Evolutionary conservation across 305 asterid species (phyloP).

Genomic region (Rubia tinctorum): DNA sequence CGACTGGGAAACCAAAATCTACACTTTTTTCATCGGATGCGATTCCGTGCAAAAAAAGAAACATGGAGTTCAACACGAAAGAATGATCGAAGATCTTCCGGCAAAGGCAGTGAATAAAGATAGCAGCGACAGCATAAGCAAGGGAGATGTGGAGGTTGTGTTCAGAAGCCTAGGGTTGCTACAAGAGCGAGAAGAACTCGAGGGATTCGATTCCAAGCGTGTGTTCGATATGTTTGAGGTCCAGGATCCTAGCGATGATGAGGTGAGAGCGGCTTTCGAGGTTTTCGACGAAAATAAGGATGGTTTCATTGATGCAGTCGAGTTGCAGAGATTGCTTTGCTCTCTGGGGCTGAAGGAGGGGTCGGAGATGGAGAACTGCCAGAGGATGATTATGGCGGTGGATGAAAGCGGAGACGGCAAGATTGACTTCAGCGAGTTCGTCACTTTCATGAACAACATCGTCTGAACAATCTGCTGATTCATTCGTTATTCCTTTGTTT

Average conservation of each 20-base stretch:
- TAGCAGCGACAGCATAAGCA: slow-evolving; percentile 1
- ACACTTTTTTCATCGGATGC: slow-evolving; percentile 26
- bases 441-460: slow-evolving; percentile 22
- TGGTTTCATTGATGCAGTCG: slow-evolving; percentile 29
- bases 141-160: slow-evolving; percentile 29
- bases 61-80: not conserved
- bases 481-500: not conserved
- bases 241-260: slow-evolving; percentile 20
- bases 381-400: slow-evolving; percentile 25
- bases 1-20: slow-evolving; percentile 27
- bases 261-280: slow-evolving; percentile 27
- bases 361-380: slow-evolving; percentile 24
- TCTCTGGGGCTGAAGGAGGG: slow-evolving; percentile 32
- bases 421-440: slow-evolving; percentile 31
- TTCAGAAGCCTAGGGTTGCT: slow-evolving; percentile 24
- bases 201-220: slow-evolving; percentile 10
- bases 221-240: slow-evolving; percentile 25
- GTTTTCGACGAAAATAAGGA: slow-evolving; percentile 36
- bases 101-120: not conserved
- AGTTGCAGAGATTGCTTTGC: slow-evolving; percentile 27
- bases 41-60: not conserved
- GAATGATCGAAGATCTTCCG: not conserved
- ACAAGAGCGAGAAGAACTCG: slow-evolving; percentile 7
- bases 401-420: slow-evolving; percentile 30
- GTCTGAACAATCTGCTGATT: too few relatives aligned